phyloP scores from a whole-genome alignment of 306 rosid species.

The Phaseolus lunatus region DNA sequence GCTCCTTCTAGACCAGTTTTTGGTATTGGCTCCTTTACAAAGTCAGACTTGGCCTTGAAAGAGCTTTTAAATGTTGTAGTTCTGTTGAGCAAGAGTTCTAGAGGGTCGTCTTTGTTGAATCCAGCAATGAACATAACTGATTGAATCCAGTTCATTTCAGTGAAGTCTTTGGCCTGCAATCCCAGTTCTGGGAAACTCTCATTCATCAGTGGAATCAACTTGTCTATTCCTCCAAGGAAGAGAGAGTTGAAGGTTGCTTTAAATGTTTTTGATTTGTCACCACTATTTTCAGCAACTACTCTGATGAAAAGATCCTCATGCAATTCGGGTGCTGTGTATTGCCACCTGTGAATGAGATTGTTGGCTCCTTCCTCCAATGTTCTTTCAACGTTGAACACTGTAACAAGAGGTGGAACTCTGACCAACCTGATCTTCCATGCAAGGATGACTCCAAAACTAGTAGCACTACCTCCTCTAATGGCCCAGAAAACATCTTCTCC shows the following conservation, averaged over 20 bases:
- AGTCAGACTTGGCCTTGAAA: slow-evolving; percentile 74
- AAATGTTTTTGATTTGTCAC: slow-evolving; percentile 31
- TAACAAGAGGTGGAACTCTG: slow-evolving; percentile 54
- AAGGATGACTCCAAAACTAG: slow-evolving; percentile 61
- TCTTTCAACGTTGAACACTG: slow-evolving; percentile 49
- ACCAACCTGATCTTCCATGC: slow-evolving; percentile 63
- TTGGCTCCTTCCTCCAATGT: slow-evolving; percentile 51
- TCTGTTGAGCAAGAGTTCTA: slow-evolving; percentile 56
- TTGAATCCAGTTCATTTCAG: slow-evolving; percentile 66
- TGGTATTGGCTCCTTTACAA: slow-evolving; percentile 55
- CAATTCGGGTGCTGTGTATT: slow-evolving; percentile 45
- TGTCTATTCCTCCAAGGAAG: slow-evolving; percentile 53
- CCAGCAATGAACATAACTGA: slow-evolving; percentile 54
- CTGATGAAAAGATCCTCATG: slow-evolving; percentile 67
- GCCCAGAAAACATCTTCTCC: slow-evolving; percentile 76
- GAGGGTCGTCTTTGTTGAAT: slow-evolving; percentile 39
- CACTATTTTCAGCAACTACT: slow-evolving; percentile 52
- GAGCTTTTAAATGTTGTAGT: slow-evolving; percentile 47
- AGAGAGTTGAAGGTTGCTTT: slow-evolving; percentile 34
- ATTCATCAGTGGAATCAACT: slow-evolving; percentile 53
- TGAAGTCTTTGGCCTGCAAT: slow-evolving; percentile 60
- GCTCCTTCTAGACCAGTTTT: slow-evolving; percentile 49
- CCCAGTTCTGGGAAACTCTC: slow-evolving; percentile 61
- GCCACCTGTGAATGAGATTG: slow-evolving; percentile 50
- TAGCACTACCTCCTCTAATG: slow-evolving; percentile 70